These are phyloP conservation scores for Lactuca saligna DNA, from an alignment of 129 eudicot species.

Conservation along the genomic window DNA sequence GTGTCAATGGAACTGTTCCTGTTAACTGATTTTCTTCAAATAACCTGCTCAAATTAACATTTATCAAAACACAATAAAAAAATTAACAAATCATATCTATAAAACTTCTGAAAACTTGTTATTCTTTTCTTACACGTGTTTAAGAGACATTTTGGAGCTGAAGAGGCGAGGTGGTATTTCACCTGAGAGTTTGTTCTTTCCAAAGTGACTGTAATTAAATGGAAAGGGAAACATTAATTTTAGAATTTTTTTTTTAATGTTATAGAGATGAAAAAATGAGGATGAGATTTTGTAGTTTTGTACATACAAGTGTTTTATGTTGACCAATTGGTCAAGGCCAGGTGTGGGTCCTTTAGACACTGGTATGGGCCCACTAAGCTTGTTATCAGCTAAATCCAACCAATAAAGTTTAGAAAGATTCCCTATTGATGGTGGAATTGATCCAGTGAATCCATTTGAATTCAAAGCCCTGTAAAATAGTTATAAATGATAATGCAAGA, in stretches of 20 bases:
- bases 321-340: constrained; percentile 81
- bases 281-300: background rate
- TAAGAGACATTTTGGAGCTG: constrained; percentile 59
- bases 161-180: constrained; percentile 71
- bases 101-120: too few relatives aligned
- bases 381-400: constrained; percentile 84
- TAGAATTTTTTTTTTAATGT: background rate
- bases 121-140: constrained; percentile 72
- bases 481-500: background rate
- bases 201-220: constrained; percentile 69
- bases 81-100: background rate
- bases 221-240: background rate
- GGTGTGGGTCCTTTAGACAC: constrained; percentile 62
- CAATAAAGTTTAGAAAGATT: constrained; percentile 59
- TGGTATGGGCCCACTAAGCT: constrained; percentile 71
- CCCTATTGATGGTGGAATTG: constrained; percentile 78
- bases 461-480: constrained; percentile 64
- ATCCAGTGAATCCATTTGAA: constrained; percentile 65
- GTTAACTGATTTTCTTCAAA: constrained; percentile 65
- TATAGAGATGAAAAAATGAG: background rate
- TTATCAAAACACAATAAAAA: background rate
- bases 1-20: constrained; percentile 65
- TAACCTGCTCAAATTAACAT: constrained; percentile 57
- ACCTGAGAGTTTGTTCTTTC: constrained; percentile 80
- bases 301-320: constrained; percentile 82